Evolutionary conservation across 805 yeast genomes (phyloP).

Genomic region (Hanseniaspora clermontiae): DNA sequence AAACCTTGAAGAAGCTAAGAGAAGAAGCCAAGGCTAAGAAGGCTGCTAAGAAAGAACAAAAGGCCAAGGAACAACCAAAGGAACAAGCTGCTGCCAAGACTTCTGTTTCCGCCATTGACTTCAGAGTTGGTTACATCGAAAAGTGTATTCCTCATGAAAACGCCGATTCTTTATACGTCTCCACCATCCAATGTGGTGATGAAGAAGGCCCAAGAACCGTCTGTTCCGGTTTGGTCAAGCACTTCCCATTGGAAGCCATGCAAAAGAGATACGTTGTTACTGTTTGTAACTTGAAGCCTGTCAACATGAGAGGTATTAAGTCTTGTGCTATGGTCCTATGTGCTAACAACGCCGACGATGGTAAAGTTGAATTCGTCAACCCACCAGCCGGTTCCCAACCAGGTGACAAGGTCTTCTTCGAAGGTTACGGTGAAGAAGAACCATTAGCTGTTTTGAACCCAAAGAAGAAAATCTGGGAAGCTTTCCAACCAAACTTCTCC

Average conservation of each 20-base stretch:
- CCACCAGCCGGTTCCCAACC: constrained; percentile 90
- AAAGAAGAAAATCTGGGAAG: constrained; percentile 96
- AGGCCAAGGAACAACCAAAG: constrained; percentile 35
- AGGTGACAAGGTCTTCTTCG: constrained; percentile 94
- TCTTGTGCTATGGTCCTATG: constrained; percentile 95
- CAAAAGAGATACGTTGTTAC: constrained; percentile 84
- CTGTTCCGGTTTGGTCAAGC: constrained; percentile 89
- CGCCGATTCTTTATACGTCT: constrained; percentile 91
- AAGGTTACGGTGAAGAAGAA: constrained; percentile 64
- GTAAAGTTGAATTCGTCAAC: constrained; percentile 74
- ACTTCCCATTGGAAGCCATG: constrained; percentile 84
- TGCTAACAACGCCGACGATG: constrained; percentile 50
- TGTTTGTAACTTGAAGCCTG: constrained; percentile 95
- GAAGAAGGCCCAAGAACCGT: constrained; percentile 96
- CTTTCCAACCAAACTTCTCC: constrained; percentile 79
- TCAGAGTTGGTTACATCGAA: constrained; percentile 92
- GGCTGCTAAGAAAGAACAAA: constrained; percentile 45
- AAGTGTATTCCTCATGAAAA: constrained; percentile 96
- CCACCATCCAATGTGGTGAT: constrained; percentile 94
- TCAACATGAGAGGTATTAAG: constrained; percentile 92
- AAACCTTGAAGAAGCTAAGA: constrained; percentile 34
- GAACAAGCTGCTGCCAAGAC: constrained; percentile 44
- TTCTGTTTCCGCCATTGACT: constrained; percentile 73
- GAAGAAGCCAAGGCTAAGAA: constrained; percentile 51
- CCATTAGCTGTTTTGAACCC: constrained; percentile 93